Evolutionary conservation across 106 monocot genomes (phyloP), one percentile per base, ranked within the genome.

Genomic region (Narthecium ossifragum): DNA sequence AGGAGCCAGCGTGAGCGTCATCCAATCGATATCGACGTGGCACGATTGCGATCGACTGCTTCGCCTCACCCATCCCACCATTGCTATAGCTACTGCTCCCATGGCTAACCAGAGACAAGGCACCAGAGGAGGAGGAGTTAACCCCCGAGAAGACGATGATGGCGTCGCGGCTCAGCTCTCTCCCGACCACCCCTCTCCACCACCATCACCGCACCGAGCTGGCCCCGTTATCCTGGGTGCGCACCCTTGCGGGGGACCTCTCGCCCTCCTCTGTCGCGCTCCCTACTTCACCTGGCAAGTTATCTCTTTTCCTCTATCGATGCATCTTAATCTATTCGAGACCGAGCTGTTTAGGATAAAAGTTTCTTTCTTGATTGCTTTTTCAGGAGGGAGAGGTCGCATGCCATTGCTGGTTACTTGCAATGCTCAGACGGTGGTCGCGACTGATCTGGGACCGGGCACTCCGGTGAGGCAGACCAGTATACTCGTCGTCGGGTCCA

Each of bases 381-480:
- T 7, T 55, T 61, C 74, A 66, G 53, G 78, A 80, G 86, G 82
- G 2, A 62, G 58, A 55, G 47, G 52, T 60, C 33, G 45, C 22
- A 60, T 51, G 37, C 73, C 66, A 48, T 49, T 75, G 23, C 51
- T 28, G 49, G 70, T 86, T 39, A 55, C 53, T 29, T 88, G 88
- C 32, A 80, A 70, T 61, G 80, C 88, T 26, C 83, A 81, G 74
- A 71, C 90, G 33, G 62, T 76, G 45, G 62, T 62, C 51, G 51
- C 78, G 14, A 65, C 78, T n/a, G 81, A 76, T 76, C 43, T 98
- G 28, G 67, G 65, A 21, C 96, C 81, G 20, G 96, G 96, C n/a
- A 98, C 90, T 24, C 96, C 90, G 15, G 96, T 98, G 8, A 70
- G 96, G 50, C 84, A 78, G 23, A 98, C 96, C 29, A 98, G 84